phyloP scores from a whole-genome alignment of 352 stramenopile genomes.

The Phytophthora pluvialis region DNA sequence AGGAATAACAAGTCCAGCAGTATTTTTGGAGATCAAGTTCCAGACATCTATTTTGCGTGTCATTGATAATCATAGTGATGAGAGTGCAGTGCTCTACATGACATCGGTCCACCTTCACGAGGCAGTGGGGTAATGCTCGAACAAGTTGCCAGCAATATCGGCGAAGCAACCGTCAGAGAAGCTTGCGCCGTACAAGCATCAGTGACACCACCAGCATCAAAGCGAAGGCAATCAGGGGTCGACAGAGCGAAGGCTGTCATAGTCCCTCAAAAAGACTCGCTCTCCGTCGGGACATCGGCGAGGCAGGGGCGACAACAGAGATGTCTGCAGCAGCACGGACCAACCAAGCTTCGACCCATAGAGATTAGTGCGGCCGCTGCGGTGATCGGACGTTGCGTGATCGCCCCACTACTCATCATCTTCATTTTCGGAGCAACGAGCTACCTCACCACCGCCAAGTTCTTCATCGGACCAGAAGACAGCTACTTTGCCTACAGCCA shows the following conservation, averaged over 20 bases:
- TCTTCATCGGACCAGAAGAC: conserved; percentile 25
- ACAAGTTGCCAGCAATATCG: not conserved
- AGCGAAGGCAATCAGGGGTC: conserved; percentile 4
- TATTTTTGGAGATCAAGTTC: not conserved
- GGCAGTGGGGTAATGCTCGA: not conserved
- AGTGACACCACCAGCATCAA: not conserved
- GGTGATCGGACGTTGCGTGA: conserved; percentile 17
- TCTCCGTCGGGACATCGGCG: conserved; percentile 1
- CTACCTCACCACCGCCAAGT: conserved; percentile 17
- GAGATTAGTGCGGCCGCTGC: conserved; percentile 14
- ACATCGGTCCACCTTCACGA: not conserved
- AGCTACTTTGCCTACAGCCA: conserved; percentile 34
- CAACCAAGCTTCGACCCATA: conserved; percentile 11
- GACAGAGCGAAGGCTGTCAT: conserved; percentile 8
- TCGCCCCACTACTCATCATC: conserved; percentile 19
- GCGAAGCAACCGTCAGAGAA: not conserved
- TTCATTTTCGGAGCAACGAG: conserved; percentile 8
- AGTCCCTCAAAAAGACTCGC: not conserved
- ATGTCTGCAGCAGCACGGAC: not conserved
- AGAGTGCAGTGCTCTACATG: conserved; percentile 2
- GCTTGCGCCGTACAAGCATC: conserved; percentile 1
- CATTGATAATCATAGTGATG: not conserved
- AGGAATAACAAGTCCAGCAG: not conserved
- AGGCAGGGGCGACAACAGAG: conserved; percentile 7
- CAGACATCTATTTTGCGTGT: not conserved